phyloP scores from a whole-genome alignment of 1,284 basidiomycete species.

The Puccinia hordei region DNA sequence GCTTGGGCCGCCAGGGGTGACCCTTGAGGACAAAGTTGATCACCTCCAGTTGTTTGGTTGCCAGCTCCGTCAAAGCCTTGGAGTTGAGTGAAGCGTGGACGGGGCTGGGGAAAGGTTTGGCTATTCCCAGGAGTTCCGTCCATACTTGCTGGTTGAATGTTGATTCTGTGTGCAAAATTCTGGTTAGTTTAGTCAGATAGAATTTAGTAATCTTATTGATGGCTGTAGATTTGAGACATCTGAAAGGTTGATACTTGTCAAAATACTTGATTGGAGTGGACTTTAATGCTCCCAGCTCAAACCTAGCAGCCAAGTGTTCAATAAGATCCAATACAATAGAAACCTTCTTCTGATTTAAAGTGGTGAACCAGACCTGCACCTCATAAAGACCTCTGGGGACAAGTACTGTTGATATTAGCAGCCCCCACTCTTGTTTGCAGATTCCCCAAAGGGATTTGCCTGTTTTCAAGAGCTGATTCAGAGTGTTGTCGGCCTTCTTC shows the following conservation, averaged over 20 bases:
- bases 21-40: neutral
- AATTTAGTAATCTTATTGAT: neutral
- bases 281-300: neutral
- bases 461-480: neutral
- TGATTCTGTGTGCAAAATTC: neutral
- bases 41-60: neutral
- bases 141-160: neutral
- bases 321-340: neutral
- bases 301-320: neutral
- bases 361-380: constrained; percentile 14
- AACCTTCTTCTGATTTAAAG: neutral
- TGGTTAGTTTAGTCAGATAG: neutral
- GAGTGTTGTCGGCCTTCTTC: constrained; percentile 1
- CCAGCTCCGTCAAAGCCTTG: neutral
- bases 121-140: neutral
- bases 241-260: neutral
- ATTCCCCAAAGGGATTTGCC: neutral
- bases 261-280: neutral
- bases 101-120: neutral
- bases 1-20: neutral
- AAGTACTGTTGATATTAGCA: neutral
- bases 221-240: too few relatives aligned
- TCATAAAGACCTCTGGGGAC: too few relatives aligned
- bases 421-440: neutral
- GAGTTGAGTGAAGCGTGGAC: neutral